Conservation (phyloP, 163 green algal species). For the Picocystis sp. region DNA sequence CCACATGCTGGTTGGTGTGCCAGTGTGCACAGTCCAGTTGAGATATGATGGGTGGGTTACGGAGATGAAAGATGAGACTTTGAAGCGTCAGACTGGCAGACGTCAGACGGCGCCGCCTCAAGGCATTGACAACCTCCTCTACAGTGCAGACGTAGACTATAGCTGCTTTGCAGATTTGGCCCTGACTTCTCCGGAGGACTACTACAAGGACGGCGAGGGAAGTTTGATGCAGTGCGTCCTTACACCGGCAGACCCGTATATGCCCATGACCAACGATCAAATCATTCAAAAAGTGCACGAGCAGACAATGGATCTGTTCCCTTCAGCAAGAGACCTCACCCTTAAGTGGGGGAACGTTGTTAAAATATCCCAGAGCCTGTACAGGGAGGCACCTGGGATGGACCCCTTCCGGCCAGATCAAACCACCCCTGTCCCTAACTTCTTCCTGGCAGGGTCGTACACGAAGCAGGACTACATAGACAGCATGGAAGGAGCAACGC, state of each 20-base stretch:
- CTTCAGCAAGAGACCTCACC: conserved; percentile 49
- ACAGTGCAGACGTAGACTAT: conserved; percentile 82
- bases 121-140: conserved; percentile 91
- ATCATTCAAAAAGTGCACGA: conserved; percentile 66
- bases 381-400: conserved; percentile 59
- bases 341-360: conserved; percentile 72
- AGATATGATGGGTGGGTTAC: conserved; percentile 92
- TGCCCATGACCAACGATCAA: conserved; percentile 74
- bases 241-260: conserved; percentile 81
- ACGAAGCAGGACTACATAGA: conserved; percentile 96
- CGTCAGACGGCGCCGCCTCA: conserved; percentile 8
- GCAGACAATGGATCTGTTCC: conserved; percentile 77
- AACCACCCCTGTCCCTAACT: conserved; percentile 74
- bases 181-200: conserved; percentile 65
- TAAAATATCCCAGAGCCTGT: conserved; percentile 89
- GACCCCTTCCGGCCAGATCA: conserved; percentile 38
- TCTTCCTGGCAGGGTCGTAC: conserved; percentile 87
- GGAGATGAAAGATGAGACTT: conserved; percentile 52
- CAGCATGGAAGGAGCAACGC: conserved; percentile 86
- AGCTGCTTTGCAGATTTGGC: conserved; percentile 92
- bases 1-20: conserved; percentile 73
- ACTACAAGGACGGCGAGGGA: conserved; percentile 60
- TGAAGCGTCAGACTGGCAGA: conserved; percentile 23
- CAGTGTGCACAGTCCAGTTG: conserved; percentile 73
- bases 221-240: conserved; percentile 74